Evolutionary conservation across 306 rosid genomes (phyloP), one percentile per base, ranked within the genome.

Genomic region (Mucuna pruriens): DNA sequence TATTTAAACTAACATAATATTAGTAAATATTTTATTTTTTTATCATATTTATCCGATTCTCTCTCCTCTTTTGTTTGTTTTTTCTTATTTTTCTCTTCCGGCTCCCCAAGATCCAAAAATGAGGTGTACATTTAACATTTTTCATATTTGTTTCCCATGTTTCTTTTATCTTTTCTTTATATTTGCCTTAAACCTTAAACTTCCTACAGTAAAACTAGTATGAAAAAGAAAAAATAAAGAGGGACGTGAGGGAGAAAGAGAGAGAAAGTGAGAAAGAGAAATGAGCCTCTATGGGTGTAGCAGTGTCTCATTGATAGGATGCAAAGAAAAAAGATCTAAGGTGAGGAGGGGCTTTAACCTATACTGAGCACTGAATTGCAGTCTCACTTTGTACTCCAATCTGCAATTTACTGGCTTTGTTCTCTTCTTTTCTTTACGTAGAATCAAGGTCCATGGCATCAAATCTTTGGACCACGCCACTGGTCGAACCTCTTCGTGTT

Each of bases 271-370:
- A 25, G 48, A 36, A 49, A 80, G 10, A 25, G 45, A 69, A 48
- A 85, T 15, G 61, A 70, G 71, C 82, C 71, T 51, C 29, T 73
- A 64, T 48, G 81, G 76, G 51, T 82, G 82, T 84, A 58, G 87
- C 88, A 86, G 84, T 86, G 83, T 74, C 67, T 74, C 75, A 65
- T 81, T 68, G 81, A 88, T 85, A 82, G 68, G 83, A 84, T 33
- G 85, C 86, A 78, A 55, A 57, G 65, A 74, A 22, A 86, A 78
- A 52, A 80, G 25, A 90, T 85, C 81, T 78, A 67, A 62, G 80
- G 74, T 19, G 63, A 69, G 75, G 22, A n/a, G 33, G 71, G 71
- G 72, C 61, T 62, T 83, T 83, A 81, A 55, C 29, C 57, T 71
- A 36, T 51, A 78, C 70, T 54, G 55, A 82, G 3, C 48, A 72